A percentile compares a stretch with the other conserved stretches of the same genome.
These are phyloP conservation scores for Graphiopsis chlorocephala DNA, from an alignment of 2,329 filamentous ascomycete genomes.

Conservation along the genomic window DNA sequence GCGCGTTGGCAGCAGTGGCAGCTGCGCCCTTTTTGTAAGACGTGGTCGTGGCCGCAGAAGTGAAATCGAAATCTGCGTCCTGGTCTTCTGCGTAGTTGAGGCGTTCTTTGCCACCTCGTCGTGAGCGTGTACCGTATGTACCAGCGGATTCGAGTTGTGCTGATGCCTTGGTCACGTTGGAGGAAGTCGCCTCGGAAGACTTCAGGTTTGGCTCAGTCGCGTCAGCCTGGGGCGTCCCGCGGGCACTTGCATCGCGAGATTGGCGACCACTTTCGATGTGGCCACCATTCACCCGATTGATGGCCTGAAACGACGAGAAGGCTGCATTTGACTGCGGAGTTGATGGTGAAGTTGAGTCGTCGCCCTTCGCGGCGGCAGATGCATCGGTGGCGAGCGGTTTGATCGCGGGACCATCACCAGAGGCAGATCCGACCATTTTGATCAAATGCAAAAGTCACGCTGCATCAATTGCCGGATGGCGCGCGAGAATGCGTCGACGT, in stretches of 20 bases:
- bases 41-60: slow-evolving; percentile 38
- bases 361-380: neutral
- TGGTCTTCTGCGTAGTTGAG: slow-evolving; percentile 96
- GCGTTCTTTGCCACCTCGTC: slow-evolving; percentile 73
- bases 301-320: slow-evolving; percentile 24
- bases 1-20: slow-evolving; percentile 13
- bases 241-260: slow-evolving; percentile 12
- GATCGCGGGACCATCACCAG: slow-evolving; percentile 13
- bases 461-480: neutral
- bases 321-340: slow-evolving; percentile 13
- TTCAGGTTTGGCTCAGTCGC: neutral
- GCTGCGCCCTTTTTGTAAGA: slow-evolving; percentile 35
- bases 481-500: slow-evolving; percentile 2
- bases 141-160: slow-evolving; percentile 39
- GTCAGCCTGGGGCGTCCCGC: slow-evolving; percentile 8
- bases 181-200: neutral
- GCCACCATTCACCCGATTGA: slow-evolving; percentile 24
- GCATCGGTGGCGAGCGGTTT: neutral
- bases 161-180: slow-evolving; percentile 21
- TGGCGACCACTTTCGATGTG: slow-evolving; percentile 22
- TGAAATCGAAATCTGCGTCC: slow-evolving; percentile 81
- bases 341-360: slow-evolving; percentile 1
- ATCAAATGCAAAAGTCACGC: neutral
- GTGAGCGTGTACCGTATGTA: slow-evolving; percentile 84
- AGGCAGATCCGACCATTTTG: slow-evolving; percentile 18